phyloP scores from a whole-genome alignment of 768 basidiomycete genomes.

The Termitomyces sp. region DNA sequence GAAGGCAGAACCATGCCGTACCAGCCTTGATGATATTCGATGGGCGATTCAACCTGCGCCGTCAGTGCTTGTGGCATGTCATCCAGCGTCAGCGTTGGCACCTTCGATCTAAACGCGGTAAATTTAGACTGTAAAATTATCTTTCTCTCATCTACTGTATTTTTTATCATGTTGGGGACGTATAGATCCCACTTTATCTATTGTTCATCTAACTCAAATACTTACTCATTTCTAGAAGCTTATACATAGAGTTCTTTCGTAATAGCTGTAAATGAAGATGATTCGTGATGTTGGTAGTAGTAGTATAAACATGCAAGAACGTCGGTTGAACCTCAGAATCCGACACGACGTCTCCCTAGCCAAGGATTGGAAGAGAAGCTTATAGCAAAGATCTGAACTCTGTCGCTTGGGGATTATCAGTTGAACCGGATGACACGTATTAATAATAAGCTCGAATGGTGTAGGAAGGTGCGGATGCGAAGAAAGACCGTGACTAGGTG shows the following conservation, averaged over 20 bases:
- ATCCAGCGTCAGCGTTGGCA: not conserved
- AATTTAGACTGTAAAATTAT: not conserved
- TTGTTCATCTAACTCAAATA: not conserved
- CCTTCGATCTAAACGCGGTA: not conserved
- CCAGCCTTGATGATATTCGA: not conserved
- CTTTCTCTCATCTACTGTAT: conserved; percentile 2
- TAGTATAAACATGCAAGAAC: not conserved
- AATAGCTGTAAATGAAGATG: not conserved
- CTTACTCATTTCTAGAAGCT: not conserved
- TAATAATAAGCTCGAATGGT: no score
- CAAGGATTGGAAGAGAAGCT: not conserved
- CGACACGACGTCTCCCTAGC: not conserved
- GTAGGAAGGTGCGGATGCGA: no score
- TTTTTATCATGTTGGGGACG: not conserved
- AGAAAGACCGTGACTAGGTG: no score
- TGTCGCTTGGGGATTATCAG: not conserved
- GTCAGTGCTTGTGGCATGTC: not conserved
- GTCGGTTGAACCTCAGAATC: not conserved
- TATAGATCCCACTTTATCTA: not conserved
- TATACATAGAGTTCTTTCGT: not conserved
- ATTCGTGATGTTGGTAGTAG: not conserved
- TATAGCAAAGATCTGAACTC: no score
- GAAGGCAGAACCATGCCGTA: not conserved
- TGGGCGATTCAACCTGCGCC: not conserved
- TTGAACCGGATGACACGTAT: not conserved